Percentiles rank a stretch among this genome's conserved stretches.
Evolutionary conservation across 2,329 filamentous ascomycete genomes (phyloP).

Genomic region (Botrytis byssoidea): DNA sequence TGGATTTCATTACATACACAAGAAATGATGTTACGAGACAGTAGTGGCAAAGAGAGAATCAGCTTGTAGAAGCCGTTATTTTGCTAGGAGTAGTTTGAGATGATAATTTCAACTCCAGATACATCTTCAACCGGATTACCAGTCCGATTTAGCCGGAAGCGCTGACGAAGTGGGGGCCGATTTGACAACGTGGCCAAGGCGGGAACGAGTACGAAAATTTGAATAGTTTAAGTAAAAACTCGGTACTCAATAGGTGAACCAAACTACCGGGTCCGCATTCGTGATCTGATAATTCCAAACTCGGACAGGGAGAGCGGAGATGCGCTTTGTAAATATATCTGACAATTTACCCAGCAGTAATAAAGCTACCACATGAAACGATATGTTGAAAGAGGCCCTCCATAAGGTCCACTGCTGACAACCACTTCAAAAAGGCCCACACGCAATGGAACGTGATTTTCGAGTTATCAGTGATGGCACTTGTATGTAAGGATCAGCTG

Average conservation of each 20-base stretch:
- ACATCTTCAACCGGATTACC: neutral
- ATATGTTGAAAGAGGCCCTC: neutral
- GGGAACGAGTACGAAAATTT: neutral
- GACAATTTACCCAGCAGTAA: neutral
- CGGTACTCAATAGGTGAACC: neutral
- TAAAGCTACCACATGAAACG: neutral
- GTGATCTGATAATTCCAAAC: neutral
- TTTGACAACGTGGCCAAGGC: neutral
- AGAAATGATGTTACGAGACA: neutral
- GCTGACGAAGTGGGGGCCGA: neutral
- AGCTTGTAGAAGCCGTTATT: neutral
- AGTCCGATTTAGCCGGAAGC: neutral
- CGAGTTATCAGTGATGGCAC: neutral
- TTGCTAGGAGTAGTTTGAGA: neutral
- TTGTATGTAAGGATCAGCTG: neutral
- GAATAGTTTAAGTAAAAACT: neutral
- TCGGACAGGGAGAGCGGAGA: neutral
- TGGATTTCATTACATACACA: neutral
- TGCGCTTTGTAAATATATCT: neutral
- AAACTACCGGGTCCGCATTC: neutral
- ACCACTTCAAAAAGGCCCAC: neutral
- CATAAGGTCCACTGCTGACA: neutral
- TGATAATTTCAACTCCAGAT: neutral
- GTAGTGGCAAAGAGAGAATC: neutral
- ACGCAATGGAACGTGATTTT: neutral